These are phyloP conservation scores for Xylaria scruposa DNA, from an alignment of 495 filamentous ascomycete genomes.

Conservation along the genomic window DNA sequence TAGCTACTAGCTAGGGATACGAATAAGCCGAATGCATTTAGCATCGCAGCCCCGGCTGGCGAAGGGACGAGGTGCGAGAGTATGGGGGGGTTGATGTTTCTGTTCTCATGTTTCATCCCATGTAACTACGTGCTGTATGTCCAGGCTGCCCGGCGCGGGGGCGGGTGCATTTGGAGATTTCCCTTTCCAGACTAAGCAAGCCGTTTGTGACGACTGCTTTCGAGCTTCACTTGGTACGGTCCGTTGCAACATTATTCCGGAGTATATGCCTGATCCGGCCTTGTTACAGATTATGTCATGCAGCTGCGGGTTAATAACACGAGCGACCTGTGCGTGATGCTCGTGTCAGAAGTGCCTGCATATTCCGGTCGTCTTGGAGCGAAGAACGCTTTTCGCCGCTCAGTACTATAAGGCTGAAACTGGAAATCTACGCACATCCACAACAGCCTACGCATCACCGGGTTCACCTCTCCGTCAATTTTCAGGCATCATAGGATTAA, in stretches of 20 bases:
- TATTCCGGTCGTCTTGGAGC: constrained; percentile 20
- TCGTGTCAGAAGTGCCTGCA: constrained; percentile 30
- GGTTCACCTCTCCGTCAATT: neutral
- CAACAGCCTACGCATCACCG: neutral
- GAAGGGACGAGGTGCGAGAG: neutral
- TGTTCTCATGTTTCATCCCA: constrained; percentile 23
- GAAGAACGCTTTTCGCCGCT: constrained; percentile 2
- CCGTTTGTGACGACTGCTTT: neutral
- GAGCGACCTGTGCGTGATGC: constrained; percentile 24
- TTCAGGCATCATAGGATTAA: constrained; percentile 12
- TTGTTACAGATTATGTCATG: constrained; percentile 27
- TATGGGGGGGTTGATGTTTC: neutral
- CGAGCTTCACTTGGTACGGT: neutral
- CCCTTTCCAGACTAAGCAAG: constrained; percentile 13
- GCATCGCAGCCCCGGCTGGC: constrained; percentile 5
- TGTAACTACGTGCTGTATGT: neutral
- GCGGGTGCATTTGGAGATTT: constrained; percentile 13
- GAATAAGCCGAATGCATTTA: constrained; percentile 4
- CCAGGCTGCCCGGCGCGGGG: constrained; percentile 12
- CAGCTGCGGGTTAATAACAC: constrained; percentile 24
- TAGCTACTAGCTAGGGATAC: constrained; percentile 4
- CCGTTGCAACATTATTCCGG: constrained; percentile 14
- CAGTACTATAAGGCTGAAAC: constrained; percentile 25
- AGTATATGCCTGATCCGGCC: constrained; percentile 16
- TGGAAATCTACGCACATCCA: neutral